Evolutionary conservation across 108 stramenopile species (phyloP), one percentile per base, ranked within the genome.

Genomic region (Chaetoceros tenuissimus): DNA sequence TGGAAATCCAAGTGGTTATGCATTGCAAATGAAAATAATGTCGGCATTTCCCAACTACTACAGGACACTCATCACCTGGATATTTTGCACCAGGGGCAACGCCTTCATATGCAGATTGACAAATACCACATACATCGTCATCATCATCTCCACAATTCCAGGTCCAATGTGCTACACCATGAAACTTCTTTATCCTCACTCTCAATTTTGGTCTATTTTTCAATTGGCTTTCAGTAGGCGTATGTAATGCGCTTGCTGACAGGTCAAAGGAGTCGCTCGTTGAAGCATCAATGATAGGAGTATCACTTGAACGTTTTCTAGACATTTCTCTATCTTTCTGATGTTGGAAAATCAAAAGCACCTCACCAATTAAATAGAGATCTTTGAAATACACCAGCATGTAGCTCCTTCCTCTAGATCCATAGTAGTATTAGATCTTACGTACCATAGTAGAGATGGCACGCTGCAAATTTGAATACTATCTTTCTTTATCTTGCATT

Each of bases 11-110:
- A 8, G 78, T 71, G 20, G 71, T 64, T 3, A 88, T 80, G 57
- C 95, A 93, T 47, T 92, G 87, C 62, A 93, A 69, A 68, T 95
- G 94, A 71, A 89, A 89, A 3, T 83, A 85, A 75, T 96, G 92
- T 19, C 72, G 75, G 54, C 93, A 94, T 46, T 81, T 81, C 2
- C 95, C 95, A 77, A 81, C 91, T 8, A 88, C 89, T 2, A 94
- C 85, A 3, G 89, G 93, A 46, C 82, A 87, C 57, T 94, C 93
- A 53, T 94, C 93, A 26, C 93, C 93, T 0, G 93, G 93, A 72
- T 67, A 94, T 61, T 86, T 88, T 16, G 84, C 71, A 16, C 87
- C 87, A 0, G 93, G 93, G 3, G 87, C 84, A 21, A 72, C 77
- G 2, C 88, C 87, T 71, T 95, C 94, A 59, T 80, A 95, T 24